A percentile compares a stretch with the other conserved stretches of the same genome.
Conservation (phyloP, 345 rosid genomes). For the Acer saccharum region DNA sequence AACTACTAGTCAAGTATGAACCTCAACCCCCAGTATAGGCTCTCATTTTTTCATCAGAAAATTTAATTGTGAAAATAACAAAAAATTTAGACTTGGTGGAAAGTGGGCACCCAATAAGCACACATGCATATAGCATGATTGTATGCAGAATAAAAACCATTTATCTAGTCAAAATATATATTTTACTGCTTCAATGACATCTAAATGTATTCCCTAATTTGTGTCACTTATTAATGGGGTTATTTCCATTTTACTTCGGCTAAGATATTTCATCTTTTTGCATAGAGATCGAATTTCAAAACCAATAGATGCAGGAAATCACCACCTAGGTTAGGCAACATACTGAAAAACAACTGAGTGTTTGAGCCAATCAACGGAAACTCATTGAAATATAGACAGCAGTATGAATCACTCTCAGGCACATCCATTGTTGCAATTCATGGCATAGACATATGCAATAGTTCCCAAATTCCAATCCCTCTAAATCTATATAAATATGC, state of each 20-base stretch:
- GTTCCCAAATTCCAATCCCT: neutral
- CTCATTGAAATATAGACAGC: neutral
- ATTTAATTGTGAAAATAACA: neutral
- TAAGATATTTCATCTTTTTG: neutral
- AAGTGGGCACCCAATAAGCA: neutral
- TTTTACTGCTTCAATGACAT: neutral
- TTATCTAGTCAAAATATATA: neutral
- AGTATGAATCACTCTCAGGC: neutral
- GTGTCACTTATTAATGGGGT: neutral
- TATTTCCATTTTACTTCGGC: neutral
- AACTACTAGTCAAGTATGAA: neutral
- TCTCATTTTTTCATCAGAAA: neutral
- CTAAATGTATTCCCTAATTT: neutral
- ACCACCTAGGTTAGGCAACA: constrained; percentile 2
- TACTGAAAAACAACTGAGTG: neutral
- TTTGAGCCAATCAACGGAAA: neutral
- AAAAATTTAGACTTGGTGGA: neutral
- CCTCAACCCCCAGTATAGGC: neutral
- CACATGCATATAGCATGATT: neutral
- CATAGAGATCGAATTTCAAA: neutral
- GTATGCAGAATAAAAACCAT: neutral
- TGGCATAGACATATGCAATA: constrained; percentile 1
- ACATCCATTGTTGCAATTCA: neutral
- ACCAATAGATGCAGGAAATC: neutral
- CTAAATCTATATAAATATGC: neutral